Conservation (phyloP, 2,329 filamentous ascomycete genomes). For the Colletotrichum sp. region DNA sequence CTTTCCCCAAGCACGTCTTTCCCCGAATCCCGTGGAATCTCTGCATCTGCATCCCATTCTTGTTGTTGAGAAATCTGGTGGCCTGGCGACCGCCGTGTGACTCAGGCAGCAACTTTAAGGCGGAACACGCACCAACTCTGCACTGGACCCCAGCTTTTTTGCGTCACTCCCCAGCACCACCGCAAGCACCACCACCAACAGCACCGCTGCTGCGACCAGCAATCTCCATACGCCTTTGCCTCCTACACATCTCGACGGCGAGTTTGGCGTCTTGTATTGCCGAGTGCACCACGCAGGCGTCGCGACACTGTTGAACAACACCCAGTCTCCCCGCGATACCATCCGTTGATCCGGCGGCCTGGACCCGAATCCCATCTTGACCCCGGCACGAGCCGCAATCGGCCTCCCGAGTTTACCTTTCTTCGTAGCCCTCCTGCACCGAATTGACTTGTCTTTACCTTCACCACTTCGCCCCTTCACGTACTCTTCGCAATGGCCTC, state of each 20-base stretch:
- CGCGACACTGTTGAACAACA: not conserved
- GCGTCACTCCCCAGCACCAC: constrained; percentile 1
- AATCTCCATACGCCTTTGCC: not conserved
- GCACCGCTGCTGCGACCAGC: not conserved
- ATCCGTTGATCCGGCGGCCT: not conserved
- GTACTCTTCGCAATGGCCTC: constrained; percentile 51
- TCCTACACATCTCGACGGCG: not conserved
- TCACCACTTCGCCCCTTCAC: not conserved
- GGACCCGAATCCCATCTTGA: not conserved
- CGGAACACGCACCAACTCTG: constrained; percentile 26
- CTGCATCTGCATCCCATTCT: not conserved
- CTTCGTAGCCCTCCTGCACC: constrained; percentile 1
- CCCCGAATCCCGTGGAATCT: constrained; percentile 7
- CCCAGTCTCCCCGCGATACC: not conserved
- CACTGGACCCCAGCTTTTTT: constrained; percentile 16
- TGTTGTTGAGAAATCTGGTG: not conserved
- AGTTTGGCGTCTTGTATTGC: not conserved
- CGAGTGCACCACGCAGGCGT: not conserved
- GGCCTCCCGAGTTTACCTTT: constrained; percentile 2
- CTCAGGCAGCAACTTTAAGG: constrained; percentile 38
- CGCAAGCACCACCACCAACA: not conserved
- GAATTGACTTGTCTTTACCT: constrained; percentile 1
- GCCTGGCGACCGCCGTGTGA: constrained; percentile 15
- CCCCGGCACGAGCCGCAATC: constrained; percentile 22
- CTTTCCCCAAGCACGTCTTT: constrained; percentile 9